phyloP scores from a whole-genome alignment of 164 flowering plant genomes.

The grape (Vitis vinifera) region DNA sequence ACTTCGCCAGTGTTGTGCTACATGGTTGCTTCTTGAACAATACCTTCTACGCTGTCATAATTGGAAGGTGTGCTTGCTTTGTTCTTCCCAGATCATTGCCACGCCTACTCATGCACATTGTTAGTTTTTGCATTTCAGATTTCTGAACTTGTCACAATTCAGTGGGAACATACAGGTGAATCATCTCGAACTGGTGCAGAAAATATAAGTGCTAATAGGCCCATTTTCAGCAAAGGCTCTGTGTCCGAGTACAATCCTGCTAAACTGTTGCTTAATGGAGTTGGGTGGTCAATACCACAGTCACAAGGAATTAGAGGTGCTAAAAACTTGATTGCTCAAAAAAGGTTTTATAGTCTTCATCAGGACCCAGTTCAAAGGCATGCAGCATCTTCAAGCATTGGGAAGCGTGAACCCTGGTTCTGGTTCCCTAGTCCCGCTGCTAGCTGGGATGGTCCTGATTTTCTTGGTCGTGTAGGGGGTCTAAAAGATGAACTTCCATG shows the following conservation, averaged over 20 bases:
- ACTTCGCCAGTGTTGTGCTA: constrained; percentile 89
- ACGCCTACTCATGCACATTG: neutral
- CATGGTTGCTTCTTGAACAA: constrained; percentile 96
- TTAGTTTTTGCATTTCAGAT: constrained; percentile 9
- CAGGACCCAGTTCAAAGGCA: constrained; percentile 32
- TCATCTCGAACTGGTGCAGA: constrained; percentile 48
- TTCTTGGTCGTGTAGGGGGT: constrained; percentile 69
- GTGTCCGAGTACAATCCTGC: constrained; percentile 68
- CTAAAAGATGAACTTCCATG: constrained; percentile 88
- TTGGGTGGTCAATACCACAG: constrained; percentile 96
- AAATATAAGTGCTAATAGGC: constrained; percentile 40
- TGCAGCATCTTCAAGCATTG: constrained; percentile 25
- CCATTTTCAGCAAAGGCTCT: constrained; percentile 31
- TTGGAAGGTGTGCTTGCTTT: constrained; percentile 70
- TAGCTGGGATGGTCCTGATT: constrained; percentile 82
- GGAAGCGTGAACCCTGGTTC: constrained; percentile 79
- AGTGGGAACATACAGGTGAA: constrained; percentile 88
- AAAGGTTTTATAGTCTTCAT: constrained; percentile 29
- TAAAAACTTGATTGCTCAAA: constrained; percentile 49
- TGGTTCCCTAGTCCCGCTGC: constrained; percentile 83
- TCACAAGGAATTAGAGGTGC: constrained; percentile 65
- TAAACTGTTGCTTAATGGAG: constrained; percentile 79
- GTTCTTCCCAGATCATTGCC: neutral
- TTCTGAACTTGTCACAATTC: constrained; percentile 44
- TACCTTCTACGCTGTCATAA: constrained; percentile 69